Percentiles rank a stretch among this genome's conserved stretches.
phyloP scores from a whole-genome alignment of 768 basidiomycete species.

The Hemileccinum rubropunctum region DNA sequence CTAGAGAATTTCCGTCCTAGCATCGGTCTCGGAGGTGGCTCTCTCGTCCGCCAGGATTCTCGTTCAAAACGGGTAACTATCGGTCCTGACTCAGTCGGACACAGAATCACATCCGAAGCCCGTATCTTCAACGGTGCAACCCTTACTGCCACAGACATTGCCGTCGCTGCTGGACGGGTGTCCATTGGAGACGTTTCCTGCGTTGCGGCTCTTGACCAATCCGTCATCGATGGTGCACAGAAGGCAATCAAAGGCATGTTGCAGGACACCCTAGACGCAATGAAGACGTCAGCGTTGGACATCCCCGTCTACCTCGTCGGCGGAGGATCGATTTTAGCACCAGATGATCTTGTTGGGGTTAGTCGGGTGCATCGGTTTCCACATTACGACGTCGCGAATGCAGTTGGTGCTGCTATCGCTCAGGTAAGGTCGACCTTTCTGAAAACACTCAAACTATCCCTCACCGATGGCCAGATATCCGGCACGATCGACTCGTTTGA shows the following conservation, averaged over 20 bases:
- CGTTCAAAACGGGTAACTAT: slow-evolving; percentile 42
- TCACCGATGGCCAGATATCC: slow-evolving; percentile 35
- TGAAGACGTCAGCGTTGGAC: slow-evolving; percentile 63
- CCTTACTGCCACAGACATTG: slow-evolving; percentile 61
- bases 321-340: slow-evolving; percentile 61
- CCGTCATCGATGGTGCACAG: slow-evolving; percentile 34
- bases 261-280: slow-evolving; percentile 52
- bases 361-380: slow-evolving; percentile 48
- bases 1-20: slow-evolving; percentile 26
- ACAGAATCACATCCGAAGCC: slow-evolving; percentile 47
- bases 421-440: slow-evolving; percentile 23
- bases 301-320: slow-evolving; percentile 62
- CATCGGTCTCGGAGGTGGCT: slow-evolving; percentile 66
- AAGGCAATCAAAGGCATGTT: slow-evolving; percentile 40
- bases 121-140: slow-evolving; percentile 54
- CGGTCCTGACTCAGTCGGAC: slow-evolving; percentile 67
- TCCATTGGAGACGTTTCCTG: slow-evolving; percentile 30
- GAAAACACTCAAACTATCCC: not conserved
- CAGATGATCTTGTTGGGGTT: slow-evolving; percentile 49
- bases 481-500: slow-evolving; percentile 46
- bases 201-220: slow-evolving; percentile 20
- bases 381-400: slow-evolving; percentile 57
- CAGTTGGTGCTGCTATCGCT: slow-evolving; percentile 53
- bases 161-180: slow-evolving; percentile 39
- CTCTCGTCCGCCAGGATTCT: slow-evolving; percentile 40